Conservation (phyloP, 768 basidiomycete species). For the Rhodosporidiobolus odoratus region DNA sequence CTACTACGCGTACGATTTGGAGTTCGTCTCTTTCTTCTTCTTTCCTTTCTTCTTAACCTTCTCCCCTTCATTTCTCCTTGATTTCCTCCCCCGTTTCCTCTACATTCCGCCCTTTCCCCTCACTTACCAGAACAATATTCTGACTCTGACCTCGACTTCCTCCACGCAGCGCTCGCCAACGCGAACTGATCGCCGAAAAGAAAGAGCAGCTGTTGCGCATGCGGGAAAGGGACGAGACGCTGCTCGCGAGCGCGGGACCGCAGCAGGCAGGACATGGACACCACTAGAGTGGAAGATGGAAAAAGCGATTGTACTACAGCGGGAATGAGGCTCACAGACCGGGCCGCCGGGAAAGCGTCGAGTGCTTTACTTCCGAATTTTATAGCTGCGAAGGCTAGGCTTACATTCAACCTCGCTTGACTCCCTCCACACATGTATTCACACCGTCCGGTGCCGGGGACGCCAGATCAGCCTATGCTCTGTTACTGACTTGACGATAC, state of each 20-base stretch:
- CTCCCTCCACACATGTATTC: too few species aligned
- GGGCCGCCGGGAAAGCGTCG: too few species aligned
- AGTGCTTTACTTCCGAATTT: too few species aligned
- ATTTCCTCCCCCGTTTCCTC: neutral
- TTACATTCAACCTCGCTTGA: too few species aligned
- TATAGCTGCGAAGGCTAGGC: too few species aligned
- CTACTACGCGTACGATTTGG: constrained; percentile 61
- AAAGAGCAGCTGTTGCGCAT: constrained; percentile 39
- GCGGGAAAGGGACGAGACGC: constrained; percentile 30
- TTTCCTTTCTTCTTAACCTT: neutral
- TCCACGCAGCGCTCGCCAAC: constrained; percentile 14
- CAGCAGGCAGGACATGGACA: too few species aligned
- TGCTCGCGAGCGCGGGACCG: neutral
- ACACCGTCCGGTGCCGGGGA: too few species aligned
- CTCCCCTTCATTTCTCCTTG: neutral
- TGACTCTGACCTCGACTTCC: neutral
- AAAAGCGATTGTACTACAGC: too few species aligned
- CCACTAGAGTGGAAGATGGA: too few species aligned
- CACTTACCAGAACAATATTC: neutral
- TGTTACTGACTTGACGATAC: too few species aligned
- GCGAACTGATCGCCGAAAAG: constrained; percentile 27
- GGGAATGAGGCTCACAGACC: too few species aligned
- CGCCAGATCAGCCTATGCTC: too few species aligned
- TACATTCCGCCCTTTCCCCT: neutral
- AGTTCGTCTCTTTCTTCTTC: constrained; percentile 15